A percentile compares a stretch with the other conserved stretches of the same genome.
Conservation (phyloP, 148 eudicot species). For the Talinum fruticosum region DNA sequence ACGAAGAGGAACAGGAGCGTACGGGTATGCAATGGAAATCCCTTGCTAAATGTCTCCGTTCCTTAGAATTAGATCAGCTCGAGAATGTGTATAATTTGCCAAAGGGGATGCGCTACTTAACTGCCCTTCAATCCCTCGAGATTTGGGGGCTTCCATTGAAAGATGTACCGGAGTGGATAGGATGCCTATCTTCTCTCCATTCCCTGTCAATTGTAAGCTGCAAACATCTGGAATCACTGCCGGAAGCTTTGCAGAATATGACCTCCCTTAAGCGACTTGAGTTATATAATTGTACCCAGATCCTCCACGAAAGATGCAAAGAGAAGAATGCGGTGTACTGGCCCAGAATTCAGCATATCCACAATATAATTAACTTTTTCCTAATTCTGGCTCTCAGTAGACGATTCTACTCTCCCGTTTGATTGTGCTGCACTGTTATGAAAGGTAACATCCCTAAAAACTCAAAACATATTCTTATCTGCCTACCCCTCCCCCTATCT, state of each 20-base stretch:
- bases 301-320: constrained; percentile 8
- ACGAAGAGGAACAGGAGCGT: neutral
- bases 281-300: neutral
- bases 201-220: constrained; percentile 2
- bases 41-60: neutral
- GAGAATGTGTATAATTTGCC: constrained; percentile 10
- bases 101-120: constrained; percentile 19
- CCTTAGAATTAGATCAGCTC: neutral
- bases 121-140: constrained; percentile 9
- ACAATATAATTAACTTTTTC: too few species aligned
- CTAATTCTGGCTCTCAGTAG: too few species aligned
- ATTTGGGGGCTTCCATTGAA: neutral
- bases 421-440: too few species aligned
- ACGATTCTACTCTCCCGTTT: too few species aligned
- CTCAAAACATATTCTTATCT: too few species aligned
- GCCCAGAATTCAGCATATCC: constrained; percentile 24
- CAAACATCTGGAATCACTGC: neutral
- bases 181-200: constrained; percentile 9
- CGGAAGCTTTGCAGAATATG: constrained; percentile 21
- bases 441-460: too few species aligned
- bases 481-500: too few species aligned
- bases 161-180: constrained; percentile 17
- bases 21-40: neutral
- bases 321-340: constrained; percentile 20
- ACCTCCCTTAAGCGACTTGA: constrained; percentile 15